A percentile compares a stretch with the other conserved stretches of the same genome.
Evolutionary conservation across 169 alveolate species (phyloP).

Genomic region (Babesia caballi): DNA sequence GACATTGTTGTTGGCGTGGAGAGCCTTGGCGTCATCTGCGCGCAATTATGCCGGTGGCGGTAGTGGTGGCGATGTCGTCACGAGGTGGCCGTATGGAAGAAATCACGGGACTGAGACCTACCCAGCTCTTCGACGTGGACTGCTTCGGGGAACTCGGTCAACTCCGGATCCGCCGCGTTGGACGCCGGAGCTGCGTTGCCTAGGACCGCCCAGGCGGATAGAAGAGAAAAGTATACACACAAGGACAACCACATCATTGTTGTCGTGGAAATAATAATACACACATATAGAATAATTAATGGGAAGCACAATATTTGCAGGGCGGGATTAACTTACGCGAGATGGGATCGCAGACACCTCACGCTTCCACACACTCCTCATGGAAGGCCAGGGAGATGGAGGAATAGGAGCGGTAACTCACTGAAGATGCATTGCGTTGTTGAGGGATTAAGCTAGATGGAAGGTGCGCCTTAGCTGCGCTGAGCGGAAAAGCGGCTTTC

Average conservation of each 20-base stretch:
- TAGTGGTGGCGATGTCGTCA: background rate
- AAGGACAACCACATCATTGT: background rate
- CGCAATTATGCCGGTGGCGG: background rate
- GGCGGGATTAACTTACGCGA: no score
- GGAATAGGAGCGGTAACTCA: no score
- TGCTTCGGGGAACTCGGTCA: slow-evolving; percentile 6
- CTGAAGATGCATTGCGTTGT: no score
- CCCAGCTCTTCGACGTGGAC: background rate
- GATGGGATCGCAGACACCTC: no score
- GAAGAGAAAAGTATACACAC: background rate
- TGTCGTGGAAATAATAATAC: background rate
- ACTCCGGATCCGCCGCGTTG: background rate
- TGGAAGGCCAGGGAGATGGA: no score
- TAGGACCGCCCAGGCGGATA: background rate
- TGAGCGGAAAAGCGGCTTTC: no score
- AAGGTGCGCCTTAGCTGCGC: no score
- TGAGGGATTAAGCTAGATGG: no score
- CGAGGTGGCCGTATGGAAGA: background rate
- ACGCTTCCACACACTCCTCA: no score
- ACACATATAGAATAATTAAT: no score
- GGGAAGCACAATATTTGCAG: no score
- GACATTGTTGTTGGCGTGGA: background rate
- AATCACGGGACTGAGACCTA: background rate
- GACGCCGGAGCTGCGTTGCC: background rate
- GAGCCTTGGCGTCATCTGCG: background rate